Percentiles rank a stretch among this genome's conserved stretches.
phyloP scores from a whole-genome alignment of 257 asterid species.

The Henckelia pumila region DNA sequence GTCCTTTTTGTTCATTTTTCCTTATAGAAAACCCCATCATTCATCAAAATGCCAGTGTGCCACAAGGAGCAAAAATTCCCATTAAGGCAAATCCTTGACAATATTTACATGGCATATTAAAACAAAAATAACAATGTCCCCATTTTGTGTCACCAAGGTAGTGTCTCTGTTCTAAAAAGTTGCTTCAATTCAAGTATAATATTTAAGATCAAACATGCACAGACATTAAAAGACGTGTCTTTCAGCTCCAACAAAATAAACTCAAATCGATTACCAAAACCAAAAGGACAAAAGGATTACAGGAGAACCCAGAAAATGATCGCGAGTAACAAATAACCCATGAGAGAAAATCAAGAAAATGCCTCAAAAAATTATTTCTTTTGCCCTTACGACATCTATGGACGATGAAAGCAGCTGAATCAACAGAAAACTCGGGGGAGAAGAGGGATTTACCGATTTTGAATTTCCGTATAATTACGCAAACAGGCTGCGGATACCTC shows the following conservation, averaged over 20 bases:
- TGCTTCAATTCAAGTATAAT: too few species aligned
- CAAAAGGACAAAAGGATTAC: not conserved
- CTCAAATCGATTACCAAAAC: not conserved
- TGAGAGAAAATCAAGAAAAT: not conserved
- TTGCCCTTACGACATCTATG: not conserved
- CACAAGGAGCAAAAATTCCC: constrained; percentile 1
- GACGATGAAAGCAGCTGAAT: not conserved
- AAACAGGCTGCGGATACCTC: not conserved
- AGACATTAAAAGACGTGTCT: not conserved
- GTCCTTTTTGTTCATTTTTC: not conserved
- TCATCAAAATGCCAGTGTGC: constrained; percentile 6
- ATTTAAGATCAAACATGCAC: not conserved
- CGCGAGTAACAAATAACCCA: not conserved
- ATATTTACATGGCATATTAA: not conserved
- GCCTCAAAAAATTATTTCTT: not conserved
- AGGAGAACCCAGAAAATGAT: not conserved
- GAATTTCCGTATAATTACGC: not conserved
- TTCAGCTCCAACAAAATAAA: not conserved
- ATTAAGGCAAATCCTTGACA: not conserved
- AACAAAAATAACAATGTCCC: not conserved
- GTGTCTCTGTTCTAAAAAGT: not conserved
- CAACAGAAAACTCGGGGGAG: not conserved
- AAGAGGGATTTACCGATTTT: not conserved
- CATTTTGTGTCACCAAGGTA: not conserved
- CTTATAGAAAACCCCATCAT: not conserved